These are phyloP conservation scores for Wickerhamiella siamensis DNA, from an alignment of 805 yeast genomes.

Conservation along the genomic window DNA sequence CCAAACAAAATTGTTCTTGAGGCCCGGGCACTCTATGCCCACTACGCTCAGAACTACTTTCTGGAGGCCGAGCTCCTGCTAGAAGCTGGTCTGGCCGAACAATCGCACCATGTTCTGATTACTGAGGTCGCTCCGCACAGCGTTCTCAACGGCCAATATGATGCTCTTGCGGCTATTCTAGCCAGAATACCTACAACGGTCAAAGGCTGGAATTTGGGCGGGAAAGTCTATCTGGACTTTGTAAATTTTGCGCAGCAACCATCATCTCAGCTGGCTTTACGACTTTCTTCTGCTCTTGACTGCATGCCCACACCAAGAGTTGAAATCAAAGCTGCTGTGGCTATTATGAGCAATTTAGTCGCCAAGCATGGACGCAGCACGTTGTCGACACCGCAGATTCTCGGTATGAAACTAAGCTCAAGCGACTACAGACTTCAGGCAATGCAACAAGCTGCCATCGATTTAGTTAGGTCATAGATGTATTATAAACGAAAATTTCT, in stretches of 20 bases:
- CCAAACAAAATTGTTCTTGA: conserved; percentile 32
- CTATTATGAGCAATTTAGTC: conserved; percentile 20
- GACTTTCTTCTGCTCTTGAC: conserved; percentile 1
- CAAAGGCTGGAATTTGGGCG: conserved; percentile 24
- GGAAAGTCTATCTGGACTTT: conserved; percentile 26
- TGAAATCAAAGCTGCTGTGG: conserved; percentile 16
- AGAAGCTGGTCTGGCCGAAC: conserved; percentile 42
- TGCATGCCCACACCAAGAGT: conserved; percentile 7
- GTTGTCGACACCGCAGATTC: conserved; percentile 3
- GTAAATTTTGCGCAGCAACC: conserved; percentile 6
- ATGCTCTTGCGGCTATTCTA: conserved; percentile 16
- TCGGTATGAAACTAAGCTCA: conserved; percentile 13
- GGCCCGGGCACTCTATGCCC: conserved; percentile 46
- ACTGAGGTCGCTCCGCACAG: conserved; percentile 57
- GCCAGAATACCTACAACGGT: conserved; percentile 14
- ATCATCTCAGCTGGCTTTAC: conserved; percentile 2
- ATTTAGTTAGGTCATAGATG: neutral
- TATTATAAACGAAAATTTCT: too few species aligned
- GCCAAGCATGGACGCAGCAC: conserved; percentile 10
- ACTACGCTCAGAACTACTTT: conserved; percentile 36
- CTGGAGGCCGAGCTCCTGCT: conserved; percentile 48
- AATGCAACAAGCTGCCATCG: conserved; percentile 10
- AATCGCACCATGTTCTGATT: conserved; percentile 49
- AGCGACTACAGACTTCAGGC: conserved; percentile 10
- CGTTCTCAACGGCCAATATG: conserved; percentile 35